Conservation (phyloP, 345 rosid species). For the Excoecaria cochinchinensis region DNA sequence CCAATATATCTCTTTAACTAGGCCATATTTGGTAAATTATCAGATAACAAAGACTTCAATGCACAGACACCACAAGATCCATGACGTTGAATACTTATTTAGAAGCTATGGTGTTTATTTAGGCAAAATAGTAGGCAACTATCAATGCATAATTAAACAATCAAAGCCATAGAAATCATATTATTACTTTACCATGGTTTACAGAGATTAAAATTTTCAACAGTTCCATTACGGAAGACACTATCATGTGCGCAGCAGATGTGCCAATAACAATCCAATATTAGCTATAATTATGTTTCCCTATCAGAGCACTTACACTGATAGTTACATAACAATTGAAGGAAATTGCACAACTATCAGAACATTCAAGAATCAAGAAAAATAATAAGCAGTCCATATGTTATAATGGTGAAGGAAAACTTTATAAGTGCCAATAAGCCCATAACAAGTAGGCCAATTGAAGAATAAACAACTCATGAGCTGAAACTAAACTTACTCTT, state of each 20-base stretch:
- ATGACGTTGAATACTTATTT: too few species aligned
- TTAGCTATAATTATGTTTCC: not conserved
- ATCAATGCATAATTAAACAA: not conserved
- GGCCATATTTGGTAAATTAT: not conserved
- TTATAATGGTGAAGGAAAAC: not conserved
- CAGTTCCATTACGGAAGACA: slow-evolving; percentile 2
- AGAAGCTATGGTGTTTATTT: too few species aligned
- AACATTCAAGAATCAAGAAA: not conserved
- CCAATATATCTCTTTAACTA: not conserved
- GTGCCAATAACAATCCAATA: not conserved
- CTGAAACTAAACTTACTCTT: slow-evolving; percentile 61
- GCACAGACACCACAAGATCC: too few species aligned
- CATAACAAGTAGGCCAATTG: not conserved
- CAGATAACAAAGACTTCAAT: not conserved
- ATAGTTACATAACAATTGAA: not conserved
- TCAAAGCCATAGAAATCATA: not conserved
- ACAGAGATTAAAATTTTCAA: not conserved
- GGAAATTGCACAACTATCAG: not conserved
- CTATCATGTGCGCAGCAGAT: not conserved
- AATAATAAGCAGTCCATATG: not conserved
- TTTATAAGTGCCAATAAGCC: not conserved
- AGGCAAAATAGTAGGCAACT: not conserved
- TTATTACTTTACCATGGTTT: not conserved
- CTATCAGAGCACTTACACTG: not conserved
- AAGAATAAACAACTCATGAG: not conserved